Evolutionary conservation across 805 yeast genomes (phyloP).

Genomic region (Yarrowia divulgata): DNA sequence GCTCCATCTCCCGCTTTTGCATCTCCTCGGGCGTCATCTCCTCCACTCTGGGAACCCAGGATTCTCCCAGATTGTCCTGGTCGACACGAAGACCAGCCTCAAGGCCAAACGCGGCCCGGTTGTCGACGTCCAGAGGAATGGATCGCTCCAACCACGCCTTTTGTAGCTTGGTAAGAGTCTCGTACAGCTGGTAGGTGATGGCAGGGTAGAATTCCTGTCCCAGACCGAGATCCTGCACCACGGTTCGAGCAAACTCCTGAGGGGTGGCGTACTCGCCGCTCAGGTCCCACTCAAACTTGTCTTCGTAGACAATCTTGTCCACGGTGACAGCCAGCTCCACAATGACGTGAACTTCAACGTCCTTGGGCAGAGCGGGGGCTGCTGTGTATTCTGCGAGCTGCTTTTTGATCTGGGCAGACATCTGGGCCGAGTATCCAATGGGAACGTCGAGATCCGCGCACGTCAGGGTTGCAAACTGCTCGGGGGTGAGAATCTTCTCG

Average conservation of each 20-base stretch:
- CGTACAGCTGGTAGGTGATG: constrained; percentile 85
- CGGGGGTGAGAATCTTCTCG: constrained; percentile 73
- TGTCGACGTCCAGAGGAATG: constrained; percentile 59
- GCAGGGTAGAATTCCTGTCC: constrained; percentile 88
- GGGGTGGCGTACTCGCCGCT: constrained; percentile 64
- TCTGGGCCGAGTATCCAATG: constrained; percentile 62
- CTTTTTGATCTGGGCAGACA: constrained; percentile 73
- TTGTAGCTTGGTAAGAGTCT: constrained; percentile 74
- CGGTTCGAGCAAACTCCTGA: constrained; percentile 79
- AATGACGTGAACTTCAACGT: constrained; percentile 73
- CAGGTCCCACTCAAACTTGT: constrained; percentile 94
- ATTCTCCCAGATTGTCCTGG: constrained; percentile 75
- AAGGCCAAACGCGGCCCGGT: constrained; percentile 67
- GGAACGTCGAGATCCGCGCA: constrained; percentile 87
- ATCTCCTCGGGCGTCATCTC: constrained; percentile 89
- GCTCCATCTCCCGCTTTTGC: constrained; percentile 92
- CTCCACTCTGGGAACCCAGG: constrained; percentile 90
- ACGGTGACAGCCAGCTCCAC: constrained; percentile 82
- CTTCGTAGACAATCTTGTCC: constrained; percentile 84
- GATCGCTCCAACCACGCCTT: constrained; percentile 81
- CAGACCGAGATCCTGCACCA: constrained; percentile 85
- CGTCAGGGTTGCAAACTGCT: constrained; percentile 73
- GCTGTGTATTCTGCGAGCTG: constrained; percentile 81
- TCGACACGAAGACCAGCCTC: constrained; percentile 75
- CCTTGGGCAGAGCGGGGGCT: constrained; percentile 69